Conservation (phyloP, 202 grass and related monocot species). For the Setaria viridis region DNA sequence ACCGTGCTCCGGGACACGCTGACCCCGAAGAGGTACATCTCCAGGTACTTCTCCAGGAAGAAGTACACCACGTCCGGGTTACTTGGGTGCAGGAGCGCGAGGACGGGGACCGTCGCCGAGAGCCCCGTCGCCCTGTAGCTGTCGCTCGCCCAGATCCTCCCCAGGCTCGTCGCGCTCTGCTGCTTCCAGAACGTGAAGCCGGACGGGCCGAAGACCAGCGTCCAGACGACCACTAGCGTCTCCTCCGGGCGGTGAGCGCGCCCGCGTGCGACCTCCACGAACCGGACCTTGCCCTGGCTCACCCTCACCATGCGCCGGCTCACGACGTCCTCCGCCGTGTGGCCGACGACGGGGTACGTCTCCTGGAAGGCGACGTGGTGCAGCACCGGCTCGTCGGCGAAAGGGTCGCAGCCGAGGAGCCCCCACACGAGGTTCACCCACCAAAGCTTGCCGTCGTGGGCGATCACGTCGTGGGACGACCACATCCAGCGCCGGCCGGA, state of each 20-base stretch:
- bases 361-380: not conserved
- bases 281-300: slow-evolving; percentile 27
- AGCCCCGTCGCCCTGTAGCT: slow-evolving; percentile 19
- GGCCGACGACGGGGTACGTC: not conserved
- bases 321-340: not conserved
- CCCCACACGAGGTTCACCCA: slow-evolving; percentile 43
- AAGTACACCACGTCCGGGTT: slow-evolving; percentile 40
- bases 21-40: slow-evolving; percentile 14
- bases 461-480: slow-evolving; percentile 8
- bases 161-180: not conserved
- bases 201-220: not conserved
- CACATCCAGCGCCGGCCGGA: not conserved
- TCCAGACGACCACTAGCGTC: not conserved
- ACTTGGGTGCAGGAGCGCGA: slow-evolving; percentile 26
- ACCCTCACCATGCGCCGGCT: slow-evolving; percentile 26
- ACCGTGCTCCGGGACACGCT: not conserved
- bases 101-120: not conserved
- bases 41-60: slow-evolving; percentile 19
- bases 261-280: not conserved
- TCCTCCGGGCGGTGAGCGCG: not conserved
- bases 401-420: slow-evolving; percentile 23
- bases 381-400: not conserved
- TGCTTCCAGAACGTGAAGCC: not conserved
- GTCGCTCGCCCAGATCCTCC: slow-evolving; percentile 11
- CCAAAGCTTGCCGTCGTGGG: slow-evolving; percentile 38